phyloP scores from a whole-genome alignment of 2,329 filamentous ascomycete species.

The Calonectria multiphialidica region DNA sequence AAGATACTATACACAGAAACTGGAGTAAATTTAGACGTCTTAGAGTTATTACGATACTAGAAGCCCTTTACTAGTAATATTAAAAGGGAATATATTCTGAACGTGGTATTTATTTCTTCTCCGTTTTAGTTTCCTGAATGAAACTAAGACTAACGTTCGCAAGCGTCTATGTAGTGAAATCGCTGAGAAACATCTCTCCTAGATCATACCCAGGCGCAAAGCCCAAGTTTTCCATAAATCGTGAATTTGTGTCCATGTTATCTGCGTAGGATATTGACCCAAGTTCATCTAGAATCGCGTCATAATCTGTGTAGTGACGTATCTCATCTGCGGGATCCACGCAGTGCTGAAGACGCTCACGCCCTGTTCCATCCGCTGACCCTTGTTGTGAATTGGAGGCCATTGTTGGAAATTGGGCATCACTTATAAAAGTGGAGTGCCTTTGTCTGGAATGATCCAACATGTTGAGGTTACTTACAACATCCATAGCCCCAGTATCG shows the following conservation, averaged over 20 bases:
- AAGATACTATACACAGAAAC: not conserved
- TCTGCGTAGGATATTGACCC: not conserved
- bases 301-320: not conserved
- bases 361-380: not conserved
- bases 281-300: not conserved
- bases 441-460: not conserved
- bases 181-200: not conserved
- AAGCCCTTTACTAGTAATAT: not conserved
- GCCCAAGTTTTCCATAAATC: not conserved
- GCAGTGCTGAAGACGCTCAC: too few species aligned
- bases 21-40: not conserved
- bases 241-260: not conserved
- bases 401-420: not conserved
- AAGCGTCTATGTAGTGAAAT: not conserved
- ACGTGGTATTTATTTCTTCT: too few species aligned
- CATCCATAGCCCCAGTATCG: not conserved
- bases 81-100: too few species aligned
- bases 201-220: slow-evolving; percentile 8
- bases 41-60: not conserved
- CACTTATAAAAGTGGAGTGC: not conserved
- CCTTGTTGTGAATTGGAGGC: not conserved
- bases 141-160: too few species aligned
- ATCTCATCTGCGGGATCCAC: too few species aligned
- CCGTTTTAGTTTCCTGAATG: too few species aligned
- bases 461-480: not conserved